Evolutionary conservation across 345 rosid species (phyloP), one percentile per base, ranked within the genome.

Genomic region (Brassica nigra): DNA sequence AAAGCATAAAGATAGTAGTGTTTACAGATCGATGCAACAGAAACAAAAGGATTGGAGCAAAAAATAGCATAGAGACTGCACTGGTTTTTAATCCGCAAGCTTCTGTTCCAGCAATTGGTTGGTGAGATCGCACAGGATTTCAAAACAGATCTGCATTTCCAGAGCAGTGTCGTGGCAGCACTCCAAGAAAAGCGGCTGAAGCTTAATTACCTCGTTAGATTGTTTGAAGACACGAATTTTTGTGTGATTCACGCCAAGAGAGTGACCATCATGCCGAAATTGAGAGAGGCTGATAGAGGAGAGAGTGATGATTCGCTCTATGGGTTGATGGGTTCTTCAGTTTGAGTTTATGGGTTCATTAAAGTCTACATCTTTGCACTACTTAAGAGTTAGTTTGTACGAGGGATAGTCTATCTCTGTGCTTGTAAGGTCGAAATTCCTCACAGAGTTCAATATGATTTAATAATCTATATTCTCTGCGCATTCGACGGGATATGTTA

Each of bases 51-150:
- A 39, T 8, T 39, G 47, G 2, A 8, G 47, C 47, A 39, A 39
- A 8, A 8, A 2, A 39, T 39, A 39, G 47, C 47, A 39, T 39
- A 39, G 47, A 39, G 12, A 39, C 47, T 39, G 47, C 47, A 87
- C 87, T 0, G 89, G 83, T 81, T 88, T 7, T 11, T 86, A 73
- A 88, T 86, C 20, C 76, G 89, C 3, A 85, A 88, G 66, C 89
- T 88, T 49, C 88, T 89, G 0, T 86, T 88, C 65, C 86, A 83
- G 83, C 75, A 89, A 5, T 71, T 89, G 20, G 90, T 87, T 42
- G 82, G 90, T 12, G 89, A 89, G 73, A 89, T 86, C 2, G 89
- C 90, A 12, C 92, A 89, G 75, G 90, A 87, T 42, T 89, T 89
- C 80, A 88, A 88, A 66, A 84, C 90, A 1, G 87, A 87, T 81